These are phyloP conservation scores for Tylopilus orsonianus DNA, from an alignment of 1,284 basidiomycete species.

Conservation along the genomic window DNA sequence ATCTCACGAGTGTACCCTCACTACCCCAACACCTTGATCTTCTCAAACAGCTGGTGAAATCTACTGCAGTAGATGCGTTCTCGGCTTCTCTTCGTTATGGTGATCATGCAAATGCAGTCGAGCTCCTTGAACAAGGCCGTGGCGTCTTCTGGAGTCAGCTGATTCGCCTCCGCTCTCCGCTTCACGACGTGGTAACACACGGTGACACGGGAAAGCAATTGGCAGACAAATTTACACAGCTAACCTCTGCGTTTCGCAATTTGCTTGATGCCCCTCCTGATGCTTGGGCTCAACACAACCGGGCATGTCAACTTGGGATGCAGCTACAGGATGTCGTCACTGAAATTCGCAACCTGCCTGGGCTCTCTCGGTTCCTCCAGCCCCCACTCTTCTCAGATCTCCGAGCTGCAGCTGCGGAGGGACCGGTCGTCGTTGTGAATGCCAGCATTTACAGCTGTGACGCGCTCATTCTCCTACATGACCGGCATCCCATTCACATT, in stretches of 20 bases:
- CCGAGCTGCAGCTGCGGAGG: background rate
- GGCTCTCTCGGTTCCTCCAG: background rate
- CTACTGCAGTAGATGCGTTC: background rate
- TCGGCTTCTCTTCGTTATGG: background rate
- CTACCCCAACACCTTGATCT: background rate
- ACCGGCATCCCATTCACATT: background rate
- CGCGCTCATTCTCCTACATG: slow-evolving; percentile 9
- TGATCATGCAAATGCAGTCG: background rate
- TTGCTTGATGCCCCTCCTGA: background rate
- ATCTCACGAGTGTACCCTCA: background rate
- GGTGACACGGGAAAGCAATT: background rate
- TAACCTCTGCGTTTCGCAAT: background rate
- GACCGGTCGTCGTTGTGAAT: background rate
- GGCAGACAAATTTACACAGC: background rate
- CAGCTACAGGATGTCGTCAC: background rate
- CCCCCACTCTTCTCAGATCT: background rate
- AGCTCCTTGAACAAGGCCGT: background rate
- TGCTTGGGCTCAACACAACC: background rate
- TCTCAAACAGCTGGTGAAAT: background rate
- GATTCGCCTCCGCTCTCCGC: background rate
- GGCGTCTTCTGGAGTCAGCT: background rate
- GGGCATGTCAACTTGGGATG: background rate
- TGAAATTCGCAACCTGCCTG: background rate
- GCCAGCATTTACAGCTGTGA: background rate
- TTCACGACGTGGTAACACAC: background rate